Evolutionary conservation across 129 eudicot genomes (phyloP), one percentile per base, ranked within the genome.

Genomic region (Helichrysum umbraculigerum): DNA sequence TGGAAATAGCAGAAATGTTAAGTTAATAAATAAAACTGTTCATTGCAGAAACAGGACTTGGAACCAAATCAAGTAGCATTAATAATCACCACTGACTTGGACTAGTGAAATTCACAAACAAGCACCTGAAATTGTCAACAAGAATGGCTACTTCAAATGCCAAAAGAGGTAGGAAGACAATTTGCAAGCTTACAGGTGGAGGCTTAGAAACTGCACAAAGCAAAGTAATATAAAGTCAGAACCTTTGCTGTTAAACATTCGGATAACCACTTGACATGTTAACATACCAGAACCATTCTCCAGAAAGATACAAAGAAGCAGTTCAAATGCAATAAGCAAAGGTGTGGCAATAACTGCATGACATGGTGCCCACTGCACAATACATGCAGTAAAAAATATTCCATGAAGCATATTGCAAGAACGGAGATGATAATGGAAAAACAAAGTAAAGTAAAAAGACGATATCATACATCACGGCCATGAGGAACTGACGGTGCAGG

Each of bases 401-500:
- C 12, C 60, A 58, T 66, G 68, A 69, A 33, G 71, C 61, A 66
- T 34, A 71, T 20, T 28, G 34, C 22, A 54, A 66, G 33, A 76
- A 63, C 57, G 7, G 17, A 44, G 51, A 54, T 21, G 17, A 57
- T 42, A 32, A 70, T 35, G 20, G 22, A 74, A 66, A 66, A 3
- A 33, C 0, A 25, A 25, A 25, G 28, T 25, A 25, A 57, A 7
- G 63, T 41, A 28, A 64, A 75, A 73, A 65, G 66, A 78, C 20
- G 68, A 71, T 25, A 32, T 34, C 75, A 29, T 92, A 92, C 98
- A 82, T 90, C 90, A 72, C 98, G 96, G 81, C 89, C 98, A 79
- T 90, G 96, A 42, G 98, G 98, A 74, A 92, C 93, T 30, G 98
- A 86, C 44, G 98, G 98, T n/a, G 98, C 98, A 67, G 98, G 98